These are phyloP conservation scores for Rhodamnia rubescens DNA, from an alignment of 345 rosid genomes.

Conservation along the genomic window DNA sequence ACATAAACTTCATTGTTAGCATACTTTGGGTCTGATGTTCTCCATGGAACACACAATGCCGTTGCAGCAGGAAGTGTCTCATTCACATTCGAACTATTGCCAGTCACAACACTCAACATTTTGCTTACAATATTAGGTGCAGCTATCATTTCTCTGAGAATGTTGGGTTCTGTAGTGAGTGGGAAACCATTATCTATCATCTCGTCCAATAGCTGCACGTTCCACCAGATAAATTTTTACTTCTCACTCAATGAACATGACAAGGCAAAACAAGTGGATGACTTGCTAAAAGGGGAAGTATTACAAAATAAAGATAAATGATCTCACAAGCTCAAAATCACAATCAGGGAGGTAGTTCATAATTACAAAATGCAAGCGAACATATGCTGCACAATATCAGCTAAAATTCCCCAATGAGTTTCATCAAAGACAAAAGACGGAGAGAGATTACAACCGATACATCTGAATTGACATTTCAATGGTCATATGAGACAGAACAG, in stretches of 20 bases:
- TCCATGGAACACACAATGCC: constrained; percentile 89
- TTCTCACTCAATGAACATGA: neutral
- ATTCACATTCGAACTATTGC: constrained; percentile 71
- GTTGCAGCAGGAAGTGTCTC: constrained; percentile 82
- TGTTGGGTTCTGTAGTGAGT: constrained; percentile 86
- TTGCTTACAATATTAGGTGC: constrained; percentile 86
- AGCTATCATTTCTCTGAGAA: constrained; percentile 90
- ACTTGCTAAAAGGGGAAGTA: neutral
- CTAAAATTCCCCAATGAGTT: neutral
- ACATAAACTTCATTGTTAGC: constrained; percentile 84
- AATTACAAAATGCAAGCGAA: neutral
- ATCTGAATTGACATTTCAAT: neutral
- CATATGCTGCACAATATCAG: neutral
- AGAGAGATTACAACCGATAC: neutral
- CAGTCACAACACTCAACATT: constrained; percentile 91
- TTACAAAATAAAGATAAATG: neutral
- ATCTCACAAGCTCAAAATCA: neutral
- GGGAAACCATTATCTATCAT: constrained; percentile 99
- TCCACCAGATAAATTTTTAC: neutral
- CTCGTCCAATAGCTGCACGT: constrained; percentile 84
- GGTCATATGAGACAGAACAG: neutral
- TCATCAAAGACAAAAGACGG: neutral
- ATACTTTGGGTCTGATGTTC: constrained; percentile 73
- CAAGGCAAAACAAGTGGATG: neutral
- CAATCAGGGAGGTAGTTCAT: neutral